Conservation (phyloP, 208 protist species). For the Leishmania martiniquensis region DNA sequence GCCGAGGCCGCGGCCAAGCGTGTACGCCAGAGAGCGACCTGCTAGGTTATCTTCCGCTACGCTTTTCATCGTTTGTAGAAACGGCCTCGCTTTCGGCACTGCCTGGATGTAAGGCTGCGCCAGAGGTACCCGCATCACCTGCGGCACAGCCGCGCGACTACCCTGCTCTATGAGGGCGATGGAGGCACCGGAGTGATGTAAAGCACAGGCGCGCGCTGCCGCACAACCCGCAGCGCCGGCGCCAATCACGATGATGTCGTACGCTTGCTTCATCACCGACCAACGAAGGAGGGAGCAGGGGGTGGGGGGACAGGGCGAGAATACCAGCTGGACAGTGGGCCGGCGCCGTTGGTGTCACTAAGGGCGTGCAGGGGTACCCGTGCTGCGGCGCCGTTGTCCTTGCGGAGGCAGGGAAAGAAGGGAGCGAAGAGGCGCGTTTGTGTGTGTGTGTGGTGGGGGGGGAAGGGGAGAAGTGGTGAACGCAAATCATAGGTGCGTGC, state of each 20-base stretch:
- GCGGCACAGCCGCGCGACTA: slow-evolving; percentile 19
- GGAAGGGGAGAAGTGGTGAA: not conserved
- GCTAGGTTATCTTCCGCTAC: slow-evolving; percentile 41
- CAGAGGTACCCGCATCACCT: slow-evolving; percentile 51
- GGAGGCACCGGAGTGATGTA: slow-evolving; percentile 41
- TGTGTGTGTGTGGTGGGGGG: not conserved
- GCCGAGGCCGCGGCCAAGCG: slow-evolving; percentile 55
- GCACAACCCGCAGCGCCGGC: slow-evolving; percentile 73
- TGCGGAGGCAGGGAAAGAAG: not conserved
- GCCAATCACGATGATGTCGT: slow-evolving; percentile 77
- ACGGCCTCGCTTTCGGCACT: slow-evolving; percentile 27
- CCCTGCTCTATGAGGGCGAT: slow-evolving; percentile 76
- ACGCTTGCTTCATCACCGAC: slow-evolving; percentile 29
- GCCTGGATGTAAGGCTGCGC: slow-evolving; percentile 56
- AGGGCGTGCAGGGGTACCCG: not conserved
- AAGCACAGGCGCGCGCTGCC: slow-evolving; percentile 57
- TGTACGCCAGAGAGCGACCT: slow-evolving; percentile 44
- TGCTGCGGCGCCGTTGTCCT: not conserved
- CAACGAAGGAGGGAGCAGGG: not conserved
- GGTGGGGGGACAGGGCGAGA: not conserved
- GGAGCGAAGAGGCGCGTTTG: no score
- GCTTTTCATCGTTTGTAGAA: slow-evolving; percentile 32
- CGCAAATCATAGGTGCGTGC: not conserved
- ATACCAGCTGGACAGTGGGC: not conserved
- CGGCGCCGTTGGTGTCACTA: not conserved